Base-by-base conservation (phyloP, 148 eudicot species). In the Vaccinium myrtillus region DNA sequence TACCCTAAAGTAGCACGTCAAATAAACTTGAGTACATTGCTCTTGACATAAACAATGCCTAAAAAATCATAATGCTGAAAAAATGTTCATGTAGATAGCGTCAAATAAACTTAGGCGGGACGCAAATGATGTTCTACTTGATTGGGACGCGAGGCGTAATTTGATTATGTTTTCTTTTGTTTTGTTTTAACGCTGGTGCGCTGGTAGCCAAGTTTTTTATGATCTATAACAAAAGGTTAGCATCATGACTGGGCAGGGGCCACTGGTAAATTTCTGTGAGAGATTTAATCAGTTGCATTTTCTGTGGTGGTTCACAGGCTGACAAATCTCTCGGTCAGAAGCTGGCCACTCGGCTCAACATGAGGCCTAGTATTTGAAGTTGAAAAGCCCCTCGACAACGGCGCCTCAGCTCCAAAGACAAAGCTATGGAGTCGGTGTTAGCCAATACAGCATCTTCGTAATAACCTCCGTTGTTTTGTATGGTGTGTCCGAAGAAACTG, bases 251-350 rank as follows among this genome's bases (percentile, higher is more conserved):
- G 39, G 39, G 74, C 2, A 27, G 74, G 27, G 10, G 36, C 15
- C 74, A 27, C 10, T 27, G 39, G 6, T 16, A 63, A n/a, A 69
- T 4, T 25, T 69, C 16, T 27, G 6, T 4, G 39, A 69, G 49
- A 0, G 49, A 73, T 2, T 73, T 73, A 39, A 73, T 73, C 77
- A 30, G 77, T 73, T 73, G 77, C 50, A 39, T 73, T 36, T 73
- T 73, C 50, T 39, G 21, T 39, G 21, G 77, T 73, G 19, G 50
- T 73, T 73, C 23, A 36, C 77, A 73, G 77, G 77, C 77, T 39
- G 77, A 73, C 77, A 39, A 39, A 32, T 73, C 21, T 36, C 77
- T 73, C 6, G 77, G 77, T 73, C 77, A 73, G 77, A 73, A 73
- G 77, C 77, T 73, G 77, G 77, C 77, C 49, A 36, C 77, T 73